These are phyloP conservation scores for Hanseniaspora sp. DNA, from an alignment of 1,139 yeast genomes.

Conservation along the genomic window DNA sequence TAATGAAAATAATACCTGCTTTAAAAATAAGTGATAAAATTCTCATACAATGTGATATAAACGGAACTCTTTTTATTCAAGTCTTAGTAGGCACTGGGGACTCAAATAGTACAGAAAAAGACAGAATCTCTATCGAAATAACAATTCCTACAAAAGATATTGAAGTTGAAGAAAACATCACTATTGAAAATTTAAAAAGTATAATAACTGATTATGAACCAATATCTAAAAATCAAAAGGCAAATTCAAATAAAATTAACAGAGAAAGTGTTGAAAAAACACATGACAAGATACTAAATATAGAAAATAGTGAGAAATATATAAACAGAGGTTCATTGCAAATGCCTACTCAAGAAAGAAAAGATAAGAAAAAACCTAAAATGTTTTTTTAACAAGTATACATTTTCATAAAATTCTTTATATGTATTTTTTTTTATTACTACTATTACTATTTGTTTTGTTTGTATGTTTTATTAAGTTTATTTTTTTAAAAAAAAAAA, in stretches of 20 bases:
- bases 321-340: neutral
- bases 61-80: slow-evolving; percentile 13
- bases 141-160: slow-evolving; percentile 14
- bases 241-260: neutral
- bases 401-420: neutral
- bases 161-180: slow-evolving; percentile 12
- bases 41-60: slow-evolving; percentile 6
- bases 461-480: slow-evolving; percentile 15
- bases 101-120: neutral
- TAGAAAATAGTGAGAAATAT: neutral
- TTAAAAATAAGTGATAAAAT: slow-evolving; percentile 13
- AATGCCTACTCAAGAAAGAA: neutral
- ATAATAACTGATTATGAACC: slow-evolving; percentile 9
- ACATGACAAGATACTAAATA: neutral
- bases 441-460: neutral
- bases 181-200: slow-evolving; percentile 1
- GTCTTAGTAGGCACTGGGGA: slow-evolving; percentile 7
- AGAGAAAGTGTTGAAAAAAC: neutral
- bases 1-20: slow-evolving; percentile 6
- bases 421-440: neutral
- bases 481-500: neutral
- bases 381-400: neutral
- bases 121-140: slow-evolving; percentile 13
- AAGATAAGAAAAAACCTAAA: slow-evolving; percentile 1
- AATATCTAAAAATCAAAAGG: neutral